phyloP scores from a whole-genome alignment of 2,329 filamentous ascomycete genomes.

The Tolypocladium sp. region DNA sequence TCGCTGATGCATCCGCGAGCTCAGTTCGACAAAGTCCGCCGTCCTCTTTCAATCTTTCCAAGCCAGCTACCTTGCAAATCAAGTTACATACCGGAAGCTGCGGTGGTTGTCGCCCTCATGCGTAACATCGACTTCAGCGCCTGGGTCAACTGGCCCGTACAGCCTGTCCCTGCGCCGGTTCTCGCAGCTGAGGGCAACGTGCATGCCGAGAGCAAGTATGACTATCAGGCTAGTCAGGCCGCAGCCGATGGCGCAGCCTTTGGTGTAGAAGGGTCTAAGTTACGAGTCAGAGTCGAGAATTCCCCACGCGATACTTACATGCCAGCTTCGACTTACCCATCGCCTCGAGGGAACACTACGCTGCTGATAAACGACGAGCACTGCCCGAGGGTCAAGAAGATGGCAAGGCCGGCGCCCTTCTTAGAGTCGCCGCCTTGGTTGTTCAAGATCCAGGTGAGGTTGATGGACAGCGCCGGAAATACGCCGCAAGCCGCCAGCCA shows the following conservation, averaged over 20 bases:
- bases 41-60: neutral
- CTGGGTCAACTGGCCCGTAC: conserved; percentile 4
- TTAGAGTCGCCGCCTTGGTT: conserved; percentile 20
- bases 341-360: conserved; percentile 11
- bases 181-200: conserved; percentile 7
- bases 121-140: conserved; percentile 7
- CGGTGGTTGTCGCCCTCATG: conserved; percentile 8
- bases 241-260: conserved; percentile 10
- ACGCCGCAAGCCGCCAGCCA: conserved; percentile 25
- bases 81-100: conserved; percentile 10
- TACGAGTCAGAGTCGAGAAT: neutral
- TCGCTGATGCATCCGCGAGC: neutral
- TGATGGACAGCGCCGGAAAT: conserved; percentile 16
- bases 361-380: conserved; percentile 19
- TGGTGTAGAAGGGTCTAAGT: conserved; percentile 7
- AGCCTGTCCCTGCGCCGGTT: conserved; percentile 6
- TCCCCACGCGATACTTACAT: neutral
- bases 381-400: conserved; percentile 16
- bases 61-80: neutral
- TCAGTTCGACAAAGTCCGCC: neutral
- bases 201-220: conserved; percentile 6
- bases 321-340: conserved; percentile 9
- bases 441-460: conserved; percentile 20
- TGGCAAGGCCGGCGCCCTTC: conserved; percentile 11
- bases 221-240: conserved; percentile 7